Base-by-base conservation (phyloP, 1,284 basidiomycete species). In the Calocybe gambosa region DNA sequence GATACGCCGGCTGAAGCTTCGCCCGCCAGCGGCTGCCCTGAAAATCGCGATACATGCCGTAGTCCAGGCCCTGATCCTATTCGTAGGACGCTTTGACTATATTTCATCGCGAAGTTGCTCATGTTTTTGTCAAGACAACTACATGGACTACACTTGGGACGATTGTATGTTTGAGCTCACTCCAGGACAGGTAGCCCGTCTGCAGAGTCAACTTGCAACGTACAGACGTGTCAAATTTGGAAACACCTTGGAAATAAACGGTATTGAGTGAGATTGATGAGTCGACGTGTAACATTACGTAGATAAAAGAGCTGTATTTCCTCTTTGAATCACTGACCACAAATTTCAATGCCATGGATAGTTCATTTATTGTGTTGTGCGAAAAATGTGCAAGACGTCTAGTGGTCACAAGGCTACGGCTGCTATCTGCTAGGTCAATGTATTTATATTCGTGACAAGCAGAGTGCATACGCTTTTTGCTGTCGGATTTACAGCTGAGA, bases 1-100 rank as follows among this genome's bases (percentile, higher is more conserved):
- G 79, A 80, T 55, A 80, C 77, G 1, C 73, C 77, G 7, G 57
- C 73, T 8, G 75, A 77, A 60, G 61, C 62, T 0, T 61, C 59
- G 15, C 47, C 73, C 51, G 70, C 73, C 0, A 63, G 49, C 33
- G 73, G 72, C 12, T 77, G 75, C 58, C 74, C 74, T n/a, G 64
- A 59, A 33, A 65, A 68, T 37, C 68, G 73, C 31, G 72, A 77
- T 50, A 74, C 74, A 25, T 78, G 75, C 61, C 47, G 62, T 3
- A 58, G 62, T 31, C 56, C 58, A 36, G 73, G 72, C 43, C 60
- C 64, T n/a, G 52, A 55, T 29, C 54, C 49, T 18, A 54, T 55
- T 29, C 52, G 54, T 55, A 31, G 46, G 48, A 15, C 38, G 10
- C 18, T 23, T 12, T 12, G 16, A 38, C 20, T 8, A n/a, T 3